Conservation (phyloP, 176 grass and related monocot genomes). For the Cenchrus purpureus region DNA sequence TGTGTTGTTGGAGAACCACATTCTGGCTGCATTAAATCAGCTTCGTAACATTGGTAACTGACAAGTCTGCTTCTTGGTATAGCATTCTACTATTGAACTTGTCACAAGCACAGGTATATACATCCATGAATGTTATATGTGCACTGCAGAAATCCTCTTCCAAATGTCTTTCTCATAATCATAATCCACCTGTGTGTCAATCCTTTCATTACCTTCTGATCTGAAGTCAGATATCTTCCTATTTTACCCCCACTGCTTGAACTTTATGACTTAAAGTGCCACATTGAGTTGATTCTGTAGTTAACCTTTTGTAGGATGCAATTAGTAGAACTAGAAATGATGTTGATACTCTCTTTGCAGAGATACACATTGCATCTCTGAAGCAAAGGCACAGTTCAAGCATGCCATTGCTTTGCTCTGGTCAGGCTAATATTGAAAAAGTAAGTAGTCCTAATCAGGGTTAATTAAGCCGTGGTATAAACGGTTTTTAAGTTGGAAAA, state of each 20-base stretch:
- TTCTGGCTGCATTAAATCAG: not conserved
- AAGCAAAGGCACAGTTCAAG: not conserved
- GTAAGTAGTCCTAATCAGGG: not conserved
- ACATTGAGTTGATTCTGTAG: not conserved
- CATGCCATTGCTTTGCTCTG: not conserved
- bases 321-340: not conserved
- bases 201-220: not conserved
- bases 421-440: not conserved
- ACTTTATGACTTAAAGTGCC: not conserved
- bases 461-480: too few relatives aligned
- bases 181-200: not conserved
- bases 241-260: not conserved
- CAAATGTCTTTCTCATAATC: not conserved
- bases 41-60: not conserved
- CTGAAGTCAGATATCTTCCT: not conserved
- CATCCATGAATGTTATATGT: not conserved
- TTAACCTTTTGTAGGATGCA: not conserved
- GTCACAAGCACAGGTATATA: not conserved
- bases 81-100: not conserved
- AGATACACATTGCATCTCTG: not conserved
- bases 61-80: not conserved
- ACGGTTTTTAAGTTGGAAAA: too few relatives aligned
- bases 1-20: not conserved
- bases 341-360: not conserved
- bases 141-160: too few relatives aligned